Conservation (phyloP, 768 basidiomycete species). For the Tubosaeta sp. region DNA sequence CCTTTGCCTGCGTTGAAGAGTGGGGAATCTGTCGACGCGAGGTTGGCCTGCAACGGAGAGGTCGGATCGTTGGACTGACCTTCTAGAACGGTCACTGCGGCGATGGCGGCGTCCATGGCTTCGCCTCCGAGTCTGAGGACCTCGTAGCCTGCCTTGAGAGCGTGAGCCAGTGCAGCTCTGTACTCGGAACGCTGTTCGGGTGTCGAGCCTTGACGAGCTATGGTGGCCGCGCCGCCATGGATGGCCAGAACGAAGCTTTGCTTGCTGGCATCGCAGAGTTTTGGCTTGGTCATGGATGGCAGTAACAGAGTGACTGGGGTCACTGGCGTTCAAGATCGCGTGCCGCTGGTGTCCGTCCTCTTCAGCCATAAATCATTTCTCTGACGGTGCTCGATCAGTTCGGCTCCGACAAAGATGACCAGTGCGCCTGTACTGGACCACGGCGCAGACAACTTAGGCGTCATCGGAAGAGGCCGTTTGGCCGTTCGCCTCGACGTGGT, state of each 20-base stretch:
- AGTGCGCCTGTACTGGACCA: slow-evolving; percentile 60
- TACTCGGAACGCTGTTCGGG: slow-evolving; percentile 58
- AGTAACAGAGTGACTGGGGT: neutral
- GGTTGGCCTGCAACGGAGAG: neutral
- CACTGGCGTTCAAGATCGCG: slow-evolving; percentile 72
- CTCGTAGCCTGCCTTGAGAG: slow-evolving; percentile 59
- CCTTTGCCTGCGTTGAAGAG: slow-evolving; percentile 80
- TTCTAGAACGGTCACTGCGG: slow-evolving; percentile 34
- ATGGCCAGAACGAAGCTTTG: slow-evolving; percentile 52
- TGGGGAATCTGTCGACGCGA: slow-evolving; percentile 50
- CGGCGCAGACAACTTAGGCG: slow-evolving; percentile 57
- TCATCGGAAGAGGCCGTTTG: slow-evolving; percentile 61
- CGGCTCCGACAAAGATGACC: slow-evolving; percentile 67
- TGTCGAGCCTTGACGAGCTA: slow-evolving; percentile 52
- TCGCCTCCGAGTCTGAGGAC: slow-evolving; percentile 67
- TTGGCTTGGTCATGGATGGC: no score
- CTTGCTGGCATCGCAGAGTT: neutral
- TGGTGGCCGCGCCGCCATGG: slow-evolving; percentile 78
- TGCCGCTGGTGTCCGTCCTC: no score
- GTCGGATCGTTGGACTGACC: slow-evolving; percentile 34
- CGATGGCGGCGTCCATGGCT: slow-evolving; percentile 70
- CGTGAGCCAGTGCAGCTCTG: slow-evolving; percentile 47
- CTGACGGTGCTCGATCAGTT: slow-evolving; percentile 57
- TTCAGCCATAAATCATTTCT: slow-evolving; percentile 46
- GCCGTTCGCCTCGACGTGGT: slow-evolving; percentile 77